These are phyloP conservation scores for Ehretia macrophylla DNA, from an alignment of 257 asterid genomes.

Conservation along the genomic window DNA sequence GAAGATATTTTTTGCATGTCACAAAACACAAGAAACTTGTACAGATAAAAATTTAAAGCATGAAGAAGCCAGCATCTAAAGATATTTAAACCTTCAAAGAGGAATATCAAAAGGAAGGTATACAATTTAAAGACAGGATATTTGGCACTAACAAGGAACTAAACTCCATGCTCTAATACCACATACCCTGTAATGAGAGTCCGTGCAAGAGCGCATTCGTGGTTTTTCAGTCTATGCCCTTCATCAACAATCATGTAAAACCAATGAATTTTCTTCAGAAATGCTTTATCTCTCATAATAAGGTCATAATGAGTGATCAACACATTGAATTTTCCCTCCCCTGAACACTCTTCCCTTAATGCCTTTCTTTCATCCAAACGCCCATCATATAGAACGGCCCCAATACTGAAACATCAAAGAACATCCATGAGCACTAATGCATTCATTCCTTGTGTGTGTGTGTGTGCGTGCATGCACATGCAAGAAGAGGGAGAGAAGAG, in stretches of 20 bases:
- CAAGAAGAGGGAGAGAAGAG: background rate
- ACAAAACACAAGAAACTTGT: no score
- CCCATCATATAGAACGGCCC: conserved; percentile 91
- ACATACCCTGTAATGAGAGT: conserved; percentile 87
- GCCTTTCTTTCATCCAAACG: conserved; percentile 94
- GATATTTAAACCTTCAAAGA: background rate
- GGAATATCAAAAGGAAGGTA: background rate
- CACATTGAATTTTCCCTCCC: conserved; percentile 93
- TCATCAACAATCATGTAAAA: conserved; percentile 91
- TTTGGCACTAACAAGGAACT: background rate
- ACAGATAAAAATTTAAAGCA: no score
- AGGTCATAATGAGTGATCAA: conserved; percentile 96
- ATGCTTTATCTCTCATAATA: conserved; percentile 87
- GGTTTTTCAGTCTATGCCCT: conserved; percentile 95
- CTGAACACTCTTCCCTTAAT: conserved; percentile 76
- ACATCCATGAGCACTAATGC: conserved; percentile 27
- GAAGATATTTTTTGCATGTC: no score
- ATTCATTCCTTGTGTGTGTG: conserved; percentile 3
- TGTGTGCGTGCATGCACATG: background rate
- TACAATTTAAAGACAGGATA: background rate
- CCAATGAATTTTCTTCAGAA: conserved; percentile 89
- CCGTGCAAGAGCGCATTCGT: conserved; percentile 86
- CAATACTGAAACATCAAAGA: conserved; percentile 54
- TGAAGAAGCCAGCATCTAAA: no score
- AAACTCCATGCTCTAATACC: background rate